These are phyloP conservation scores for Acarospora socialis DNA, from an alignment of 2,329 filamentous ascomycete genomes.

Conservation along the genomic window DNA sequence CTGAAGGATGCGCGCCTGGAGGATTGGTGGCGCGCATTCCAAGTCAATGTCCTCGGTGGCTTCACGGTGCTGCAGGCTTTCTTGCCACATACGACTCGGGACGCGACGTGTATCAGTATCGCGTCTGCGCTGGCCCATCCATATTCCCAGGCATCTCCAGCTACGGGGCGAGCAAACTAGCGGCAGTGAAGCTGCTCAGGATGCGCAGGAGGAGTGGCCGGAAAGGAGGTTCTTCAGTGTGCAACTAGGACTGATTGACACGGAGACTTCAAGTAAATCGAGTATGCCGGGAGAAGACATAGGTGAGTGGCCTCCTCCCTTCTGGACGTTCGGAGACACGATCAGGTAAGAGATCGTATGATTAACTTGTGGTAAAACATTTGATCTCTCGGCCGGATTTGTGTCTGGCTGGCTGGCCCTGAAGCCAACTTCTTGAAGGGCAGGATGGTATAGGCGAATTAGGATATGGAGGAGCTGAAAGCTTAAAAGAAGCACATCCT, in stretches of 20 bases:
- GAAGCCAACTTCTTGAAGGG: no score
- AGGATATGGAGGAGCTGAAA: no score
- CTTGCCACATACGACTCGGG: conserved; percentile 19
- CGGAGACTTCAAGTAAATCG: no score
- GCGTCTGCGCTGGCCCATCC: conserved; percentile 24
- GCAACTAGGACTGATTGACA: conserved; percentile 23
- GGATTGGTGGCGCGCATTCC: conserved; percentile 23
- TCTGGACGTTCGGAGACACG: no score
- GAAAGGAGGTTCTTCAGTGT: conserved; percentile 20
- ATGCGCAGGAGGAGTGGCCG: conserved; percentile 18
- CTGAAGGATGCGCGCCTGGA: conserved; percentile 19
- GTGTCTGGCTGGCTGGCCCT: no score
- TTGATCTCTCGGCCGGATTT: no score
- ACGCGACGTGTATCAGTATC: conserved; percentile 24
- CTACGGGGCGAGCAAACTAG: conserved; percentile 20
- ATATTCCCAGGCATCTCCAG: conserved; percentile 16
- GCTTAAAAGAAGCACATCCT: no score
- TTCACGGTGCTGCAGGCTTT: conserved; percentile 24
- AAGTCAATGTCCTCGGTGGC: conserved; percentile 23
- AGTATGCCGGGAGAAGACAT: no score
- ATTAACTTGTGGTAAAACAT: no score
- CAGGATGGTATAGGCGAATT: no score
- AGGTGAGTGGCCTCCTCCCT: no score
- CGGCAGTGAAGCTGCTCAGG: conserved; percentile 20
- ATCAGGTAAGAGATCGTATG: no score